Conservation (phyloP, 1,139 yeast species). For the Geotrichum reessii region DNA sequence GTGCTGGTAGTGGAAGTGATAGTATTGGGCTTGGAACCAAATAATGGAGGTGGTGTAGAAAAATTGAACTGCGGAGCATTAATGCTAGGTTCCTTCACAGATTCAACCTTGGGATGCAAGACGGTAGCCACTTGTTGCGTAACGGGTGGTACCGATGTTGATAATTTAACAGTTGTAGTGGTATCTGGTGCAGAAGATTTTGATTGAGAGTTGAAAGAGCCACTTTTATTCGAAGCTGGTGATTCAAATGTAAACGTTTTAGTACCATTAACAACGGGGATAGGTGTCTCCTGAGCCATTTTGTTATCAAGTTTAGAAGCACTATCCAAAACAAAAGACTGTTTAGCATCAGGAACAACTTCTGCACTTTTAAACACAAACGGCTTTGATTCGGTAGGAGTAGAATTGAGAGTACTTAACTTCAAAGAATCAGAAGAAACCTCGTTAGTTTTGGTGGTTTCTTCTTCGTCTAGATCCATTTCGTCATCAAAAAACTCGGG, state of each 20-base stretch:
- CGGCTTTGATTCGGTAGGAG: constrained; percentile 1
- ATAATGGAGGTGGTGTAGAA: background rate
- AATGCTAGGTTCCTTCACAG: background rate
- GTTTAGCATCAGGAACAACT: background rate
- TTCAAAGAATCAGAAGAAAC: background rate
- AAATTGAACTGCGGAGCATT: background rate
- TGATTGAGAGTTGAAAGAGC: background rate
- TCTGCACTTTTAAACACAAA: background rate
- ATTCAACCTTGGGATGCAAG: background rate
- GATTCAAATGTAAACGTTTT: background rate
- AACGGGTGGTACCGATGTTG: background rate
- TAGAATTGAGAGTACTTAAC: constrained; percentile 1
- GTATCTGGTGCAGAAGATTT: background rate
- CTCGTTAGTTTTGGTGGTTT: background rate
- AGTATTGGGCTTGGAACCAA: background rate
- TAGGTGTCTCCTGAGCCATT: background rate
- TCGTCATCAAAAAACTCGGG: constrained; percentile 16
- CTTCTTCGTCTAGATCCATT: background rate
- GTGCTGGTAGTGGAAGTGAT: background rate
- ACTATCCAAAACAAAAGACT: background rate
- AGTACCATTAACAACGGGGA: background rate
- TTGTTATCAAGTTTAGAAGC: background rate
- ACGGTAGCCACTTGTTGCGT: background rate
- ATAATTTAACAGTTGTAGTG: background rate
- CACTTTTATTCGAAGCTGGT: background rate